Evolutionary conservation across 2,329 filamentous ascomycete genomes (phyloP).

Genomic region (Drechmeria coniospora): DNA sequence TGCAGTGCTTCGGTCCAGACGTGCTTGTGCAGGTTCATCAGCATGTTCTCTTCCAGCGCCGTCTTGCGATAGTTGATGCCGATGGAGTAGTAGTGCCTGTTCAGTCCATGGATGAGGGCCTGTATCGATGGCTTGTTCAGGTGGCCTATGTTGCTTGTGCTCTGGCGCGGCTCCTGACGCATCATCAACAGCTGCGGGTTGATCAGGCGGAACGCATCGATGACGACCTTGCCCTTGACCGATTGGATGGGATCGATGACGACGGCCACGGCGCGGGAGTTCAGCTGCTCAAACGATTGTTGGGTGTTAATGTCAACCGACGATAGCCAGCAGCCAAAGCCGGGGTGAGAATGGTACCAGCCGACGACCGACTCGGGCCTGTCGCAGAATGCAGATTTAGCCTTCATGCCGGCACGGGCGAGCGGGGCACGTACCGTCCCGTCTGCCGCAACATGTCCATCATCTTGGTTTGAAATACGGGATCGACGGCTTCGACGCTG

Average conservation of each 20-base stretch:
- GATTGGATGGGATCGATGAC: slow-evolving; percentile 98
- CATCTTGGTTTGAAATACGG: slow-evolving; percentile 99
- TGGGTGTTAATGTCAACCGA: slow-evolving; percentile 99
- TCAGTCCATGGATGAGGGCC: slow-evolving; percentile 92
- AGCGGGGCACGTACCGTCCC: too few relatives aligned
- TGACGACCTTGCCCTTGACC: slow-evolving; percentile 98
- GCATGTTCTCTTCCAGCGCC: slow-evolving; percentile 94
- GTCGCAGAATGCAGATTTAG: slow-evolving; percentile 3
- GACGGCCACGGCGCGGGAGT: slow-evolving; percentile 87
- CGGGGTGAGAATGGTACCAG: slow-evolving; percentile 99
- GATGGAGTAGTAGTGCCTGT: slow-evolving; percentile 98
- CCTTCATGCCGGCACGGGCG: too few relatives aligned
- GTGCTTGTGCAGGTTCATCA: slow-evolving; percentile 99
- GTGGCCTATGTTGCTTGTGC: slow-evolving; percentile 92
- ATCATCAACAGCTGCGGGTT: slow-evolving; percentile 97
- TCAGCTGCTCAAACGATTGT: slow-evolving; percentile 98
- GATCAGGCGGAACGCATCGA: slow-evolving; percentile 96
- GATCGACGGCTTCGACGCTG: slow-evolving; percentile 94
- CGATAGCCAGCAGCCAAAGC: slow-evolving; percentile 97
- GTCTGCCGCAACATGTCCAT: slow-evolving; percentile 99
- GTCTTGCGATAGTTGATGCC: slow-evolving; percentile 98
- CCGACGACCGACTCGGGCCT: slow-evolving; percentile 95
- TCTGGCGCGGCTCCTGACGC: slow-evolving; percentile 93
- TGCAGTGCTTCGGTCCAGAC: slow-evolving; percentile 96
- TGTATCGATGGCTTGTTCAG: slow-evolving; percentile 99